Conservation (phyloP, 192 early-diverging fungal species). For the Linnemannia schmuckeri region DNA sequence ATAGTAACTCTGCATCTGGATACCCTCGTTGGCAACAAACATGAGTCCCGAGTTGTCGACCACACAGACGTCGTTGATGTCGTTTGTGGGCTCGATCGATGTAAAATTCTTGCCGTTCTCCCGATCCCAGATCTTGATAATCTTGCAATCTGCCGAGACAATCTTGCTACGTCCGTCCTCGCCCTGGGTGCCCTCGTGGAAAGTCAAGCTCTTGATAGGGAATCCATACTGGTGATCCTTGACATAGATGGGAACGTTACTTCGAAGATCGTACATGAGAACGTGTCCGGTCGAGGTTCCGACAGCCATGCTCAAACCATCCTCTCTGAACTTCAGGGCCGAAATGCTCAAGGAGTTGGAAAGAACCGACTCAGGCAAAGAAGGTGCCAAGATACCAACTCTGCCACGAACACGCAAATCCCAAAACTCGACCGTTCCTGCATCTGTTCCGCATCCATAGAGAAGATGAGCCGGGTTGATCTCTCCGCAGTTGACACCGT, state of each 20-base stretch:
- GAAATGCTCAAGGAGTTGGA: constrained; percentile 59
- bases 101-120: constrained; percentile 89
- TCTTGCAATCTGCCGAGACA: constrained; percentile 89
- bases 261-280: constrained; percentile 93
- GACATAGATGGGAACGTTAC: constrained; percentile 82
- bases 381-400: constrained; percentile 78
- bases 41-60: constrained; percentile 87
- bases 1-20: constrained; percentile 94
- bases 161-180: constrained; percentile 76
- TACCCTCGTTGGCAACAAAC: constrained; percentile 92
- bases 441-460: constrained; percentile 89
- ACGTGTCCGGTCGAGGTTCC: constrained; percentile 95
- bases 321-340: constrained; percentile 83
- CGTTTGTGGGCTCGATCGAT: constrained; percentile 89
- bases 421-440: constrained; percentile 96
- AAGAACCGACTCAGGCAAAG: constrained; percentile 56
- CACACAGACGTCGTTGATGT: constrained; percentile 94
- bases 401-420: constrained; percentile 85
- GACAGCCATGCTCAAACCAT: constrained; percentile 88
- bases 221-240: constrained; percentile 99
- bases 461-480: constrained; percentile 96
- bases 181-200: constrained; percentile 75
- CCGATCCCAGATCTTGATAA: constrained; percentile 95
- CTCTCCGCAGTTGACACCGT: constrained; percentile 75
- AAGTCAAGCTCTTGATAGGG: constrained; percentile 88